Conservation (phyloP, 371 early-diverging fungal genomes). For the Blakeslea trispora region DNA sequence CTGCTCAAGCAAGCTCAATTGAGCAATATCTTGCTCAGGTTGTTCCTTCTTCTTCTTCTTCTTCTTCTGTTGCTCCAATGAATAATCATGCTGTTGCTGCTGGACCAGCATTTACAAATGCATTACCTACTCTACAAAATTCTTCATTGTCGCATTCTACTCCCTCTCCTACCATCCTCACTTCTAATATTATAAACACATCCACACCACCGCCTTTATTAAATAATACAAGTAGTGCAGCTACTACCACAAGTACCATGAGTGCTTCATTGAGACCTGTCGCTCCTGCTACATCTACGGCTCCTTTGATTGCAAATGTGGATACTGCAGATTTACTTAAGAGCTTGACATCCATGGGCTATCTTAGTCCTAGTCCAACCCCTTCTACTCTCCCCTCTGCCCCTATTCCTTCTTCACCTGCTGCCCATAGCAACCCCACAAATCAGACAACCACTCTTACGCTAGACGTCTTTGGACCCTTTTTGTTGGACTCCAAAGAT, state of each 20-base stretch:
- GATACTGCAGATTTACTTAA: slow-evolving; percentile 41
- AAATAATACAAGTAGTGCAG: slow-evolving; percentile 10
- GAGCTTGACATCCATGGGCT: slow-evolving; percentile 42
- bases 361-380: slow-evolving; percentile 19
- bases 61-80: slow-evolving; percentile 19
- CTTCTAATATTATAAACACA: slow-evolving; percentile 1
- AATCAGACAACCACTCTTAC: not conserved
- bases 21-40: slow-evolving; percentile 43
- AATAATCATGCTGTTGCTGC: slow-evolving; percentile 14
- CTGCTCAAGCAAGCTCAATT: slow-evolving; percentile 38
- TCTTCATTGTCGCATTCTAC: slow-evolving; percentile 10
- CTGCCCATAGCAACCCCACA: not conserved
- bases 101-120: slow-evolving; percentile 6
- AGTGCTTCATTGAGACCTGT: not conserved
- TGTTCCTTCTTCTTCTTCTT: slow-evolving; percentile 21
- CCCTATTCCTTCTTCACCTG: not conserved
- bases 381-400: not conserved
- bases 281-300: not conserved
- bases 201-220: not conserved
- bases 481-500: slow-evolving; percentile 49
- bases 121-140: slow-evolving; percentile 7
- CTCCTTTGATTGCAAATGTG: slow-evolving; percentile 7
- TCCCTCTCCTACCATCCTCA: slow-evolving; percentile 1
- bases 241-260: slow-evolving; percentile 5
- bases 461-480: slow-evolving; percentile 20